Evolutionary conservation across 805 yeast species (phyloP).

Genomic region (Barnettozyma californica): DNA sequence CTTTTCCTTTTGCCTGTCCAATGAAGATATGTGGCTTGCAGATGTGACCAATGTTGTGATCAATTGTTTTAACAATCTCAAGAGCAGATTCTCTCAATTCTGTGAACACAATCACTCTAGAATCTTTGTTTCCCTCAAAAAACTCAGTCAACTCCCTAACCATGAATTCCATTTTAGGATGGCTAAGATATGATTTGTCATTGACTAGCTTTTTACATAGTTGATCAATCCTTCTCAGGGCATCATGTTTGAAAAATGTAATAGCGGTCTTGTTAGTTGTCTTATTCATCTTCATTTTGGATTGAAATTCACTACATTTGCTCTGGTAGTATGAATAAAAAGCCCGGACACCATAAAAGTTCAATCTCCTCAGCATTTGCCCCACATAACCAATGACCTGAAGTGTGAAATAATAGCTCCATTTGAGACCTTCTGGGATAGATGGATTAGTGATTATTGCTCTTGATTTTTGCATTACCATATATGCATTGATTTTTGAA

Average conservation of each 20-base stretch:
- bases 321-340: slow-evolving; percentile 64
- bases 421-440: slow-evolving; percentile 64
- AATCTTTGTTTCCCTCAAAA: slow-evolving; percentile 41
- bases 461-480: slow-evolving; percentile 64
- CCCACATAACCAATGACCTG: slow-evolving; percentile 68
- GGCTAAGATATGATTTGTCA: slow-evolving; percentile 44
- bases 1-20: slow-evolving; percentile 82
- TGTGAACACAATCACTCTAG: slow-evolving; percentile 82
- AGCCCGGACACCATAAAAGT: slow-evolving; percentile 76
- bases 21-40: slow-evolving; percentile 80
- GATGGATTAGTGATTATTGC: slow-evolving; percentile 46
- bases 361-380: slow-evolving; percentile 60
- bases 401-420: slow-evolving; percentile 61
- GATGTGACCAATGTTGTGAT: slow-evolving; percentile 30
- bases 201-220: slow-evolving; percentile 40
- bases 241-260: slow-evolving; percentile 50
- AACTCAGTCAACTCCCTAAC: slow-evolving; percentile 54
- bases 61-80: slow-evolving; percentile 69
- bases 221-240: slow-evolving; percentile 39
- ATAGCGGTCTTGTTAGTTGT: slow-evolving; percentile 61
- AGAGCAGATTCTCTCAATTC: slow-evolving; percentile 87
- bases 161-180: slow-evolving; percentile 65
- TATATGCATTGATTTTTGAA: slow-evolving; percentile 59
- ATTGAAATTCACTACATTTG: slow-evolving; percentile 50
- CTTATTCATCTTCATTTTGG: slow-evolving; percentile 55